Evolutionary conservation across 2,329 filamentous ascomycete genomes (phyloP).

Genomic region (Colletotrichum tamarilloi): DNA sequence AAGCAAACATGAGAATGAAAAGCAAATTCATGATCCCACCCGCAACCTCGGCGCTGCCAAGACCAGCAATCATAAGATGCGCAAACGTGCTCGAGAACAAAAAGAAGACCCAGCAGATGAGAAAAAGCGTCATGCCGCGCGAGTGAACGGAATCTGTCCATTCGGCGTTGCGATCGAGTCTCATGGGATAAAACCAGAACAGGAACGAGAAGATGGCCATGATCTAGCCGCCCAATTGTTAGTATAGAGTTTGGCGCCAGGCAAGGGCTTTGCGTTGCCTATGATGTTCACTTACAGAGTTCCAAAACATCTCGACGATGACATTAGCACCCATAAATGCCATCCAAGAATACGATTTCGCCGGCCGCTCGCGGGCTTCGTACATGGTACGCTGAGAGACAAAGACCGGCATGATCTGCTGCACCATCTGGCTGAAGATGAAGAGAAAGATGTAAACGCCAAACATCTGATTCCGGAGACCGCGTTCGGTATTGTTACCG

Average conservation of each 20-base stretch:
- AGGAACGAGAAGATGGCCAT: conserved; percentile 70
- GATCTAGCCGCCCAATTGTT: conserved; percentile 42
- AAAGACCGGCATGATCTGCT: conserved; percentile 74
- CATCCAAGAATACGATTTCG: conserved; percentile 76
- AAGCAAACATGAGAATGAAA: conserved; percentile 62
- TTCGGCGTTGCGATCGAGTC: conserved; percentile 68
- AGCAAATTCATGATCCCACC: conserved; percentile 55
- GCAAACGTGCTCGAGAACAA: conserved; percentile 75
- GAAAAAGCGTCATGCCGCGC: conserved; percentile 71
- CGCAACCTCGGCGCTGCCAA: conserved; percentile 71
- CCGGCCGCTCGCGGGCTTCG: conserved; percentile 73
- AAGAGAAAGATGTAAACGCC: conserved; percentile 73
- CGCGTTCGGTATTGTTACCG: conserved; percentile 66
- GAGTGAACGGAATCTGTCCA: conserved; percentile 55
- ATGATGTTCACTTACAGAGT: conserved; percentile 49
- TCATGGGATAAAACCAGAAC: conserved; percentile 76
- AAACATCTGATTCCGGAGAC: conserved; percentile 75
- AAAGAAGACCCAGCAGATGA: conserved; percentile 72
- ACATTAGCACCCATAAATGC: conserved; percentile 75
- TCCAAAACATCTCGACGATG: conserved; percentile 75
- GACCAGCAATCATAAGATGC: conserved; percentile 71
- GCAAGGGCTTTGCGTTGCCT: too few species aligned
- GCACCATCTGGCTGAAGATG: conserved; percentile 56
- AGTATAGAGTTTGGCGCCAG: not conserved
- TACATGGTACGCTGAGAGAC: conserved; percentile 73